Evolutionary conservation across 345 rosid genomes (phyloP).

Genomic region (Gossypium mustelinum): DNA sequence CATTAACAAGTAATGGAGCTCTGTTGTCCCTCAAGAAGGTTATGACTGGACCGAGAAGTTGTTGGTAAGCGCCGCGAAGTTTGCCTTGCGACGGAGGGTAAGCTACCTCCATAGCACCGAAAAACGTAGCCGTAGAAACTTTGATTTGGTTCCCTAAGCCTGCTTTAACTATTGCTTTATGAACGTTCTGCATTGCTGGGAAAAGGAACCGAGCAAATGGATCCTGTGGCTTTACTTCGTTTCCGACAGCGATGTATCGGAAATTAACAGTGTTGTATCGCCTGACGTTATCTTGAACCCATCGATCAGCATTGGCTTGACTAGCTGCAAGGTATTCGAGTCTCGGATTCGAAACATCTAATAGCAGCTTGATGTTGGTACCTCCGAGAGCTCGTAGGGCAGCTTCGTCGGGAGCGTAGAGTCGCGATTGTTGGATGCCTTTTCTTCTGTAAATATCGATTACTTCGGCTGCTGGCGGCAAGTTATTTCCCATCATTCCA

Average conservation of each 20-base stretch:
- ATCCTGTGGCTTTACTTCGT: constrained; percentile 30
- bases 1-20: constrained; percentile 37
- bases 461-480: constrained; percentile 42
- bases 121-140: constrained; percentile 38
- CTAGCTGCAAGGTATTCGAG: constrained; percentile 25
- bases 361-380: constrained; percentile 42
- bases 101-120: constrained; percentile 27
- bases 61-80: constrained; percentile 23
- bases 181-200: constrained; percentile 49
- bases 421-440: constrained; percentile 30
- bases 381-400: constrained; percentile 47
- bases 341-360: constrained; percentile 27
- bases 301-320: constrained; percentile 39
- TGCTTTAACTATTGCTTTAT: constrained; percentile 22
- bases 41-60: constrained; percentile 27
- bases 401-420: constrained; percentile 28
- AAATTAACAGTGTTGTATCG: neutral
- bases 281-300: constrained; percentile 44
- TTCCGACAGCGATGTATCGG: constrained; percentile 34
- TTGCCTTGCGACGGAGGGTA: constrained; percentile 43
- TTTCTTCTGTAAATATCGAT: constrained; percentile 40
- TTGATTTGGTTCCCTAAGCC: constrained; percentile 37
- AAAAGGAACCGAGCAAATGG: constrained; percentile 23
- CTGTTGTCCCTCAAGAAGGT: constrained; percentile 26
- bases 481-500: constrained; percentile 46